phyloP scores from a whole-genome alignment of 345 rosid genomes.

The Brassica carinata region DNA sequence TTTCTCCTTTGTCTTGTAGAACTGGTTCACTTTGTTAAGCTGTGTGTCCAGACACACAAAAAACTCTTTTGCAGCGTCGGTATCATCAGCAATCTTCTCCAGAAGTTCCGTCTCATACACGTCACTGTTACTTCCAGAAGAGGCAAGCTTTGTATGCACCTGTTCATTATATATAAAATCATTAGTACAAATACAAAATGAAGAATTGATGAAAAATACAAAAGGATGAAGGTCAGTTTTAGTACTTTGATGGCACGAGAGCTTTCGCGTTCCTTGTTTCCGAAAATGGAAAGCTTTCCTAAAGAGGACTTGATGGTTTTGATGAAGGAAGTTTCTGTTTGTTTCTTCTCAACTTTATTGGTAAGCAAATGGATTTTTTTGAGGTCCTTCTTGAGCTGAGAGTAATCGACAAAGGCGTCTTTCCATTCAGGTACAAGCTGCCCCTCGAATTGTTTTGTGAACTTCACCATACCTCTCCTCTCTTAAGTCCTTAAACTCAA shows the following conservation, averaged over 20 bases:
- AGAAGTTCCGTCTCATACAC: constrained; percentile 82
- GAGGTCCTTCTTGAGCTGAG: constrained; percentile 84
- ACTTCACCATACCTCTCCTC: constrained; percentile 67
- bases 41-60: constrained; percentile 76
- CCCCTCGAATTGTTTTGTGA: constrained; percentile 83
- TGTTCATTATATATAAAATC: constrained; percentile 26
- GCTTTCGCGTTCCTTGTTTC: constrained; percentile 46
- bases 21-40: constrained; percentile 94
- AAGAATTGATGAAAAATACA: neutral
- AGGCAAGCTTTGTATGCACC: constrained; percentile 82
- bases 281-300: constrained; percentile 47
- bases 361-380: constrained; percentile 56
- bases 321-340: constrained; percentile 33
- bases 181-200: neutral
- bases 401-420: constrained; percentile 94
- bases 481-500: constrained; percentile 17
- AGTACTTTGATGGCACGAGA: constrained; percentile 76
- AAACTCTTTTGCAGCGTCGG: constrained; percentile 76
- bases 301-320: constrained; percentile 51
- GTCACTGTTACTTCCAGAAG: constrained; percentile 65
- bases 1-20: constrained; percentile 77
- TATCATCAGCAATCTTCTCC: constrained; percentile 71
- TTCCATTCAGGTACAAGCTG: constrained; percentile 99
- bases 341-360: constrained; percentile 24
- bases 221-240: neutral